phyloP scores from a whole-genome alignment of 2,329 filamentous ascomycete genomes.

The Neofusicoccum laricinum region DNA sequence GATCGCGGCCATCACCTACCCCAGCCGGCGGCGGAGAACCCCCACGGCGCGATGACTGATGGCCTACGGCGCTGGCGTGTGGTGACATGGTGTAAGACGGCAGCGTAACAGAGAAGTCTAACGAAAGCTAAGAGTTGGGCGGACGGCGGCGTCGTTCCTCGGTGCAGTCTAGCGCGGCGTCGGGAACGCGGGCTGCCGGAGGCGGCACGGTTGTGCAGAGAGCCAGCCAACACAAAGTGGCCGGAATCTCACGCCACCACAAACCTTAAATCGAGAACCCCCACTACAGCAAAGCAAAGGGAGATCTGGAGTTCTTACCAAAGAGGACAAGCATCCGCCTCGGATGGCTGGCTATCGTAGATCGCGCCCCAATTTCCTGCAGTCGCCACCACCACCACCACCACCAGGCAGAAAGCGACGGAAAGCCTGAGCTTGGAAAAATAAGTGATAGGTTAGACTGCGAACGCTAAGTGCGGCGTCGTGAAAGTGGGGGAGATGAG shows the following conservation, averaged over 20 bases:
- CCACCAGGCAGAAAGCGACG: not conserved
- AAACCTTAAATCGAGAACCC: not conserved
- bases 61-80: not conserved
- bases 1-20: not conserved
- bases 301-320: not conserved
- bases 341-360: not conserved
- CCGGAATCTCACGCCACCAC: not conserved
- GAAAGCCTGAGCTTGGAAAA: conserved; percentile 1
- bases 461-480: not conserved
- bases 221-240: not conserved
- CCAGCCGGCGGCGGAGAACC: not conserved
- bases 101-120: not conserved
- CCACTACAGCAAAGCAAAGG: not conserved
- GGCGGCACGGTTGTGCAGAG: not conserved
- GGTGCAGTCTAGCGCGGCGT: not conserved
- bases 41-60: not conserved
- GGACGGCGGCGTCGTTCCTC: not conserved
- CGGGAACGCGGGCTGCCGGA: not conserved
- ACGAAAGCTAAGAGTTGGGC: not conserved
- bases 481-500: not conserved
- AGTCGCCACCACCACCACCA: not conserved
- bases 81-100: not conserved
- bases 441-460: not conserved
- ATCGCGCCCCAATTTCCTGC: not conserved
- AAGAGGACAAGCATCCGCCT: not conserved